Evolutionary conservation across 495 filamentous ascomycete genomes (phyloP).

Genomic region (Aspergillus cavernicola): DNA sequence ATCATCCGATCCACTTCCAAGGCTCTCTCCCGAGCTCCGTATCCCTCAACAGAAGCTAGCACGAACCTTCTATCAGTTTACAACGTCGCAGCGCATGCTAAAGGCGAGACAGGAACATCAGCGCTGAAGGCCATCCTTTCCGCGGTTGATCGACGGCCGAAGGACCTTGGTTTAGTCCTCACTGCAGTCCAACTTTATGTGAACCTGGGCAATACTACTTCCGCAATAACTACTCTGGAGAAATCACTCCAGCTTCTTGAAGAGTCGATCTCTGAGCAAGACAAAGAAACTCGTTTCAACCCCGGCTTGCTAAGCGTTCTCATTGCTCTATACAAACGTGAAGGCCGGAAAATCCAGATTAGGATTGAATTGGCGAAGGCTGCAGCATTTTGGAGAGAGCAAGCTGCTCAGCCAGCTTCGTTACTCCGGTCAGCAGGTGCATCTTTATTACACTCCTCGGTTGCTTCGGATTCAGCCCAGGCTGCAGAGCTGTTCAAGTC

Average conservation of each 20-base stretch:
- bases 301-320: slow-evolving; percentile 83
- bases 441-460: slow-evolving; percentile 70
- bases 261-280: slow-evolving; percentile 53
- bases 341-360: slow-evolving; percentile 72
- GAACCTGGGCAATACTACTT: slow-evolving; percentile 65
- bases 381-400: slow-evolving; percentile 71
- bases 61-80: slow-evolving; percentile 67
- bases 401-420: slow-evolving; percentile 46
- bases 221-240: slow-evolving; percentile 73
- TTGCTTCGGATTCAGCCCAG: slow-evolving; percentile 57
- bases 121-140: slow-evolving; percentile 71
- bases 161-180: slow-evolving; percentile 79
- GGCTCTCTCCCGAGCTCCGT: slow-evolving; percentile 50
- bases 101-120: slow-evolving; percentile 59
- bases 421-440: slow-evolving; percentile 77
- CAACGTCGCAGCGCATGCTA: slow-evolving; percentile 73
- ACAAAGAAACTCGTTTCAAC: slow-evolving; percentile 70
- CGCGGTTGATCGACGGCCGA: slow-evolving; percentile 70
- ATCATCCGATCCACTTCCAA: slow-evolving; percentile 63
- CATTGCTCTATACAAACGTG: slow-evolving; percentile 73
- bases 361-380: slow-evolving; percentile 73
- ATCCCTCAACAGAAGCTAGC: slow-evolving; percentile 52
- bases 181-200: slow-evolving; percentile 85
- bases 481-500: slow-evolving; percentile 73
- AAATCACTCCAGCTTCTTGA: slow-evolving; percentile 71